These are phyloP conservation scores for Aureobasidium mangrovei DNA, from an alignment of 2,329 filamentous ascomycete genomes.

Conservation along the genomic window DNA sequence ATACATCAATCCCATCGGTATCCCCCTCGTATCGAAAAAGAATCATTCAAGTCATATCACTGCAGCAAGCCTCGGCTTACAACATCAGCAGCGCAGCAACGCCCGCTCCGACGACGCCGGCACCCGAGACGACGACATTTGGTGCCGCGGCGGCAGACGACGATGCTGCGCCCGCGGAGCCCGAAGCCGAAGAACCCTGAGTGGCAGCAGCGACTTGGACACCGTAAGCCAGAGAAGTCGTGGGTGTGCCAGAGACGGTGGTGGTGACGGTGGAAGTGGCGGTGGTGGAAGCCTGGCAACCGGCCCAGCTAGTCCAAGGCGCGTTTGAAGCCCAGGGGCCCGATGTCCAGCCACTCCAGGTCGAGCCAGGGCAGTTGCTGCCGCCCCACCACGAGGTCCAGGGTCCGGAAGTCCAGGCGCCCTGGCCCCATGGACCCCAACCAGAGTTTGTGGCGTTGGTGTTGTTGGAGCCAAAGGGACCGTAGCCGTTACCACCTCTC, in stretches of 20 bases:
- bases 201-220: constrained; percentile 24
- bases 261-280: constrained; percentile 23
- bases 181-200: constrained; percentile 7
- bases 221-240: constrained; percentile 23
- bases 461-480: constrained; percentile 17
- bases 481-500: constrained; percentile 16
- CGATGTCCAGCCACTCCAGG: constrained; percentile 29
- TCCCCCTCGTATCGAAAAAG: background rate
- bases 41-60: constrained; percentile 4
- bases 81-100: constrained; percentile 25
- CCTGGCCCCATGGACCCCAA: constrained; percentile 27
- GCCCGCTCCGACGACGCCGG: constrained; percentile 24
- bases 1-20: background rate
- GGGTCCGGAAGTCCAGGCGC: constrained; percentile 26
- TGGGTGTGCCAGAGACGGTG: constrained; percentile 20
- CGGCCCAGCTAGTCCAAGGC: constrained; percentile 30
- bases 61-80: constrained; percentile 14
- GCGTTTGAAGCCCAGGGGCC: constrained; percentile 25
- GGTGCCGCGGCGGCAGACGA: constrained; percentile 20
- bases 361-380: constrained; percentile 25
- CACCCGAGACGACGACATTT: constrained; percentile 20
- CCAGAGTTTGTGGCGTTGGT: constrained; percentile 18
- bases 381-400: constrained; percentile 31
- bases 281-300: constrained; percentile 26
- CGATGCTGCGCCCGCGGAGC: constrained; percentile 13